Conservation (phyloP, 179 eudicot species). For the Sideroxylon spinosum region DNA sequence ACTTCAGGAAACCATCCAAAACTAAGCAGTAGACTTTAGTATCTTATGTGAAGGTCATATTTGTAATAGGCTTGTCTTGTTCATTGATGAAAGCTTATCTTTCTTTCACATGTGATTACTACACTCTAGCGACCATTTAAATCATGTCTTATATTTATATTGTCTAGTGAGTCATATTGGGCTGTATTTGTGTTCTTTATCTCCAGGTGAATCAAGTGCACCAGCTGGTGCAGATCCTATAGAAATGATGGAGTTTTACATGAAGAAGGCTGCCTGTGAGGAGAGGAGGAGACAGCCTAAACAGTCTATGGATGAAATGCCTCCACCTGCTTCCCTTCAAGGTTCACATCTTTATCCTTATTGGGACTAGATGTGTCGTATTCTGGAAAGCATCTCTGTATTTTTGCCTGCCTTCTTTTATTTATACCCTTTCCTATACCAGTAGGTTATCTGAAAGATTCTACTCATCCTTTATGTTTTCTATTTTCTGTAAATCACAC, state of each 20-base stretch:
- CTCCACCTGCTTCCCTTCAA: conserved; percentile 97
- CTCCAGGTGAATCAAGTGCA: conserved; percentile 51
- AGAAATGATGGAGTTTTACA: conserved; percentile 93
- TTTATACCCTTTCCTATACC: neutral
- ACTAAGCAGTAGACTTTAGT: neutral
- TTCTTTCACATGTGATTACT: neutral
- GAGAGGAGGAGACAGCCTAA: conserved; percentile 75
- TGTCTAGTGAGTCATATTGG: neutral
- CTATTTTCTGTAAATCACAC: neutral
- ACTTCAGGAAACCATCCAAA: too few relatives aligned
- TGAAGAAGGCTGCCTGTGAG: conserved; percentile 90
- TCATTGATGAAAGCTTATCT: neutral
- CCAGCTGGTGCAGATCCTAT: conserved; percentile 67
- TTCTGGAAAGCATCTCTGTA: conserved; percentile 10
- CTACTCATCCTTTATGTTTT: neutral
- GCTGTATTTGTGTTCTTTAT: neutral
- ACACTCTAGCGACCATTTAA: neutral
- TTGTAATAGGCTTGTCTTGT: neutral
- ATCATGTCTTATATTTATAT: neutral
- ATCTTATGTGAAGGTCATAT: conserved; percentile 4
- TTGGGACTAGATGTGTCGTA: neutral
- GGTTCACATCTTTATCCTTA: conserved; percentile 32
- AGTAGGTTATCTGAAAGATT: neutral
- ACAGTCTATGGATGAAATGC: conserved; percentile 94
- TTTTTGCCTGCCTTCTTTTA: too few relatives aligned